Evolutionary conservation across 208 protist species (phyloP), one percentile per base, ranked within the genome.

Genomic region (Zelonia costaricensis): DNA sequence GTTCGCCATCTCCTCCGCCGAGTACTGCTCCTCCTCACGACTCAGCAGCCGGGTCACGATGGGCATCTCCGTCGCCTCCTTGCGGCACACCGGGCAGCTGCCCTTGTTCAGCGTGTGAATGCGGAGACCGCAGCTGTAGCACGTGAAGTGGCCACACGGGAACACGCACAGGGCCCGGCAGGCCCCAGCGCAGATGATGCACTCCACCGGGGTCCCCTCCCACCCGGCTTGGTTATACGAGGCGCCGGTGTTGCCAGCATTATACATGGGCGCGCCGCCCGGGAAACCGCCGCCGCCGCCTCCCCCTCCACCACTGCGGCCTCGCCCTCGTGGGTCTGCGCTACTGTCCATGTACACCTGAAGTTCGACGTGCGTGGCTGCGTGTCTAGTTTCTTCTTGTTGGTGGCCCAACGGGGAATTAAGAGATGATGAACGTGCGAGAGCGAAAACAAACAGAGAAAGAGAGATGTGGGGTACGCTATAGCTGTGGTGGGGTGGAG

Each of bases 41-140:
- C 72, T 75, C 18, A 91, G 40, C 15, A 30, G 43, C 42, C 66
- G 78, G 7, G 87, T 92, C 33, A 96, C 68, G 36, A 92, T 68
- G 1, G 79, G 60, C 48, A 62, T 55, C 28, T 73, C 46, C 22
- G 52, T 62, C 23, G 72, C 66, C 15, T 51, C 42, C 20, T 74
- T 63, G 12, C 90, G 86, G 76, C 90, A 96, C 7, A 91, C 72
- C 7, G 91, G 91, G 62, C 89, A 93, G 40, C 62, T 68, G 36
- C 69, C 73, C 16, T 77, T 48, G 49, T 57, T 69, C 12, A 92
- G 44, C 6, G 74, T 39, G 59, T 92, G 87, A 45, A 96, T 92
- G 49, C 84, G 84, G 35, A 96, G 63, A 1, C 86, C 91, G 53
- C 91, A 96, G 52, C 71, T 63, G 76, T 94, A 93, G 72, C 91